Conservation (phyloP, 345 rosid genomes). For the Linum trigynum region DNA sequence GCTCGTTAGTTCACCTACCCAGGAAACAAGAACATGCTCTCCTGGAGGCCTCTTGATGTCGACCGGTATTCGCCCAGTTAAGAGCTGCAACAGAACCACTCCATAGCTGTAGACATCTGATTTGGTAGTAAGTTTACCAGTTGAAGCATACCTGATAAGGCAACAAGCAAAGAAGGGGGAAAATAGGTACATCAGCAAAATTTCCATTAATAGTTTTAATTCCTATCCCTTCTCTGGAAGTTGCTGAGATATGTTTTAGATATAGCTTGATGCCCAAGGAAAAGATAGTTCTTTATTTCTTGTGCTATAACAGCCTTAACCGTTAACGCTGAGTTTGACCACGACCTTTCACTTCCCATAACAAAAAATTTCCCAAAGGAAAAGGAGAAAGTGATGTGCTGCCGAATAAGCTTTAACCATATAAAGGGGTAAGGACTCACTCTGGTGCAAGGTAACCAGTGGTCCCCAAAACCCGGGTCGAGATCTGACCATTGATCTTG, state of each 20-base stretch:
- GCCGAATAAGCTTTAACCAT: no score
- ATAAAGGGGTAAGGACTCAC: slow-evolving; percentile 34
- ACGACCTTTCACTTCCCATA: no score
- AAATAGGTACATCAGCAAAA: background rate
- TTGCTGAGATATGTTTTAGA: no score
- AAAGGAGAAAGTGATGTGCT: no score
- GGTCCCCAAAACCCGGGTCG: slow-evolving; percentile 62
- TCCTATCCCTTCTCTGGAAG: no score
- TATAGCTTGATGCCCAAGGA: no score
- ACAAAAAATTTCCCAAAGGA: no score
- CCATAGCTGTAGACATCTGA: slow-evolving; percentile 92
- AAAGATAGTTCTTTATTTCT: no score
- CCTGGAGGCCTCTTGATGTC: slow-evolving; percentile 61
- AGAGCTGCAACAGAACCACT: slow-evolving; percentile 63
- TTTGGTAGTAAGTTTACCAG: slow-evolving; percentile 85
- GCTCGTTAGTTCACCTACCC: slow-evolving; percentile 44
- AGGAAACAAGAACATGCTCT: slow-evolving; percentile 78
- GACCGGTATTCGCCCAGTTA: slow-evolving; percentile 75
- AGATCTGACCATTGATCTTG: slow-evolving; percentile 65
- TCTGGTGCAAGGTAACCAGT: slow-evolving; percentile 83
- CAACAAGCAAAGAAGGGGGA: background rate
- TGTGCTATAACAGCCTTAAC: no score
- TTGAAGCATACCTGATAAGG: slow-evolving; percentile 55
- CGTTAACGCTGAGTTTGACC: no score
- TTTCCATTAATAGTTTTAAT: no score